These are phyloP conservation scores for Xylaria multiplex DNA, from an alignment of 2,329 filamentous ascomycete species.

Conservation along the genomic window DNA sequence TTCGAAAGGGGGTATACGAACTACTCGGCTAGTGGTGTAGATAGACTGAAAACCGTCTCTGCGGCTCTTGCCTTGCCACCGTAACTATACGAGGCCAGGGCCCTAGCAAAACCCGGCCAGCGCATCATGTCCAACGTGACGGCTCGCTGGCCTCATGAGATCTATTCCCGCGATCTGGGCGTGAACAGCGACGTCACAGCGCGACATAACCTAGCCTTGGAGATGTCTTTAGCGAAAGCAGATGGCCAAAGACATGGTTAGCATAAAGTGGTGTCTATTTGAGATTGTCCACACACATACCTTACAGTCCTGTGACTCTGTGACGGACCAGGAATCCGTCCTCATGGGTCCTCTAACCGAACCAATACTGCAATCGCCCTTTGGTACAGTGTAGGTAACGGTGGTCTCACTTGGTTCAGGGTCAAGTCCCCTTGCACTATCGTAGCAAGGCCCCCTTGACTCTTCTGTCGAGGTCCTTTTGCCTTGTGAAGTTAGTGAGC, in stretches of 20 bases:
- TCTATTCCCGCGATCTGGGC: constrained; percentile 15
- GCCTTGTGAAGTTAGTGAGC: constrained; percentile 23
- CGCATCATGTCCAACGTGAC: background rate
- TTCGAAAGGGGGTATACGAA: background rate
- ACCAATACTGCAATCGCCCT: constrained; percentile 13
- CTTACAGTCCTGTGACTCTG: constrained; percentile 17
- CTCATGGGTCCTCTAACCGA: constrained; percentile 26
- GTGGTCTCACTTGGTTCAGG: constrained; percentile 24
- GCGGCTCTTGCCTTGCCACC: constrained; percentile 14
- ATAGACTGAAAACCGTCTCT: constrained; percentile 5
- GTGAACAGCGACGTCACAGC: constrained; percentile 7
- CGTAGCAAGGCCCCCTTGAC: constrained; percentile 9
- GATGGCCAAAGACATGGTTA: constrained; percentile 6
- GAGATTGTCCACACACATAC: constrained; percentile 25
- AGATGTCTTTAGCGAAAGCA: background rate
- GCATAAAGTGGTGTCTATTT: constrained; percentile 16
- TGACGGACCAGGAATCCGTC: constrained; percentile 15
- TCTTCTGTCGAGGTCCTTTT: constrained; percentile 7
- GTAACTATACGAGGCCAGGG: constrained; percentile 12
- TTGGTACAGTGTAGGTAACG: constrained; percentile 27
- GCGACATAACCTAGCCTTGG: background rate
- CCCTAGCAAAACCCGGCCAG: constrained; percentile 5
- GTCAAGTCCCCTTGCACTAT: constrained; percentile 14
- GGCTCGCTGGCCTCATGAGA: background rate
- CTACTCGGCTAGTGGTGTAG: no score